Conservation (phyloP, 1,139 yeast genomes). For the Geotrichum restrictum region DNA sequence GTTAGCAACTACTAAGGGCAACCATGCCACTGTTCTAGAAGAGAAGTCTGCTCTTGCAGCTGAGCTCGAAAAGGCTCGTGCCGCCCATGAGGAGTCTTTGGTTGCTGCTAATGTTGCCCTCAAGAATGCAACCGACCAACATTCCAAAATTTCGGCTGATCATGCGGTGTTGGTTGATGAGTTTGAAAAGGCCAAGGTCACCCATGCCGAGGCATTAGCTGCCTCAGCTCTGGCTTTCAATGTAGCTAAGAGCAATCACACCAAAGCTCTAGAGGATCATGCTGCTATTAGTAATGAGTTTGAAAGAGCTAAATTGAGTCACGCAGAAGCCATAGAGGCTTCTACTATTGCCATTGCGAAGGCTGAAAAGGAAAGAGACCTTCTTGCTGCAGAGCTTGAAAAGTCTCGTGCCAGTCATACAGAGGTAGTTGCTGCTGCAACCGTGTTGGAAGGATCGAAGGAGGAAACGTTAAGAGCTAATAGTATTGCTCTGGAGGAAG, state of each 20-base stretch:
- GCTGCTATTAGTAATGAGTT: not conserved
- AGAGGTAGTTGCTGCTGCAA: constrained; percentile 9
- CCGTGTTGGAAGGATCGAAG: constrained; percentile 8
- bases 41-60: constrained; percentile 23
- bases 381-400: constrained; percentile 18
- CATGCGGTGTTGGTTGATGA: not conserved
- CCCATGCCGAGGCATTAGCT: constrained; percentile 8
- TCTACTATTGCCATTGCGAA: constrained; percentile 7
- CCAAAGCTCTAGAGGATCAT: not conserved
- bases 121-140: constrained; percentile 1
- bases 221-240: not conserved
- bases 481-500: no score
- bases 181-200: not conserved
- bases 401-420: constrained; percentile 3
- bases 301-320: not conserved
- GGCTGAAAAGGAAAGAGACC: constrained; percentile 1
- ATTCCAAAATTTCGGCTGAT: constrained; percentile 5
- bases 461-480: not conserved
- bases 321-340: constrained; percentile 7
- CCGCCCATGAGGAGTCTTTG: constrained; percentile 16
- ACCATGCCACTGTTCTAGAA: constrained; percentile 2
- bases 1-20: constrained; percentile 10
- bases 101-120: constrained; percentile 12
- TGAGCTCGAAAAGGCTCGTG: constrained; percentile 4
- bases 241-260: not conserved